Evolutionary conservation across 345 rosid species (phyloP), one percentile per base, ranked within the genome.

Genomic region (Eucalyptus globulus): DNA sequence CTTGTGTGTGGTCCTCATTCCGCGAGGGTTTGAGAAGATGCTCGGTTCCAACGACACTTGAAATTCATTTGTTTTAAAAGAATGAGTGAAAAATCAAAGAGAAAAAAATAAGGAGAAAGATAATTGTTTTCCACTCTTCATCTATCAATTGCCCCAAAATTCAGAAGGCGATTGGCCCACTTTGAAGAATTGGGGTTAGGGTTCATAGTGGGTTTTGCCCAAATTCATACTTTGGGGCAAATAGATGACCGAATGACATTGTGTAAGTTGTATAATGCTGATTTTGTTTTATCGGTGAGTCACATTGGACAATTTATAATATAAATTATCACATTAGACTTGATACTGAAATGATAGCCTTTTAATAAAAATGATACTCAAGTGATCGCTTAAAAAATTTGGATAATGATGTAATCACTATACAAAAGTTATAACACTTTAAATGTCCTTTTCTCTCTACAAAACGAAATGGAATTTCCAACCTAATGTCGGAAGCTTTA

Each of bases 401-500:
- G 2, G 15, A 40, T 11, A 40, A 1, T 6, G 2, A 40, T 40
- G 8, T 40, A 11, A 37, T 11, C 1, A 0, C 5, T 4, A 7
- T 6, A 11, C 0, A 6, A 11, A 76, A 76, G 8, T 40, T 37
- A 37, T 11, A 4, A 3, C 5, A 76, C 3, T 76, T 76, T 9
- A 19, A 37, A 3, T 76, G 1, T 76, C 15, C 0, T 21, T 34
- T 11, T 11, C 13, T 4, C 15, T 6, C 7, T 2, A 2, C 7
- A 76, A 69, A 21, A 76, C 1, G 3, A 76, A 37, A 40, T 3
- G 4, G 27, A 21, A 21, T 37, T 37, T 21, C 29, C 83, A 6
- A 76, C 47, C 8, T 11, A 37, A 76, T 21, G 47, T 11, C 2
- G 83, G 83, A 11, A 37, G 8, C 83, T 76, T 76, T 76, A 76